Percentiles rank a stretch among this genome's conserved stretches.
Evolutionary conservation across 148 eudicot species (phyloP).

Genomic region (Vaccinium macrocarpon): DNA sequence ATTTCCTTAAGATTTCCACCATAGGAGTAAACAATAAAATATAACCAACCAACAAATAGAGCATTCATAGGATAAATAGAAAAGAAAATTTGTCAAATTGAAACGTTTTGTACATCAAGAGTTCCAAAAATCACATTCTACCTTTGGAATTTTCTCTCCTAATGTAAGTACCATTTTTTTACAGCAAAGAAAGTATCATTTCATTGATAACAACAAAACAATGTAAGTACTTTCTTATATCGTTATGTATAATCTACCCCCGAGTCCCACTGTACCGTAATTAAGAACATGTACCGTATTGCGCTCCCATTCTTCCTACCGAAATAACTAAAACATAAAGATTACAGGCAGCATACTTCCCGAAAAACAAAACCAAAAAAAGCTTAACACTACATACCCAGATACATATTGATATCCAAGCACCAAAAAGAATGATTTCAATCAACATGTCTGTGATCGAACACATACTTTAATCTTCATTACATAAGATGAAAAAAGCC

Average conservation of each 20-base stretch:
- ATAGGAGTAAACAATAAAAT: neutral
- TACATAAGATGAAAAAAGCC: neutral
- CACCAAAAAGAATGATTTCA: neutral
- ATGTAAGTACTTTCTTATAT: neutral
- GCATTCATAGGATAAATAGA: neutral
- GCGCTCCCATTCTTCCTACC: neutral
- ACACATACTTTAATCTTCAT: neutral
- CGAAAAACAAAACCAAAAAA: neutral
- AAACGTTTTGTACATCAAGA: neutral
- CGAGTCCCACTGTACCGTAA: neutral
- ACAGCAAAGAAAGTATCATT: too few relatives aligned
- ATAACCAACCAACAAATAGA: neutral
- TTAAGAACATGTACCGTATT: neutral
- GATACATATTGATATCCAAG: neutral
- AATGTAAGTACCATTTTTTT: too few relatives aligned
- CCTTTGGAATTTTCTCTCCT: neutral
- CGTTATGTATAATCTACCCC: neutral
- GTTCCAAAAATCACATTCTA: neutral
- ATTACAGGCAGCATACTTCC: neutral
- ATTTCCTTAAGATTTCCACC: neutral
- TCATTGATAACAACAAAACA: neutral
- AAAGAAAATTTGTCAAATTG: neutral
- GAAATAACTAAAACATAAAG: neutral
- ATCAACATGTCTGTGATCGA: neutral
- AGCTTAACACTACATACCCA: neutral